Percentiles rank a stretch among this genome's conserved stretches.
These are phyloP conservation scores for Talaromyces sp. DNA, from an alignment of 2,329 filamentous ascomycete species.

Conservation along the genomic window DNA sequence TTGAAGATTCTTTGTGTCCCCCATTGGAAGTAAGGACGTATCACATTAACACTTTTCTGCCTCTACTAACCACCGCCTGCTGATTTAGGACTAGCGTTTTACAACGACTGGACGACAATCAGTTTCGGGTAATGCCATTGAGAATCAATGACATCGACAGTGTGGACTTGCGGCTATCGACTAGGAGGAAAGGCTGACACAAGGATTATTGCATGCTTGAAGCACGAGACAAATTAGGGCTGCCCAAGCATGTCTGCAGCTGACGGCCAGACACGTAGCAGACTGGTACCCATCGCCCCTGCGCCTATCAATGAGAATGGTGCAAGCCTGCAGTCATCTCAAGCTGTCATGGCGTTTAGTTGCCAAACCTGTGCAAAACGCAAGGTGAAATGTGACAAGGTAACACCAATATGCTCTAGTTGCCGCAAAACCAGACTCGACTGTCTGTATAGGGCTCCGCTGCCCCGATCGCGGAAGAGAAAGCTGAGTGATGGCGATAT, in stretches of 20 bases:
- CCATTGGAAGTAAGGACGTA: no score
- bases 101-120: background rate
- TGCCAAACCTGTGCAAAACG: slow-evolving; percentile 30
- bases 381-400: slow-evolving; percentile 41
- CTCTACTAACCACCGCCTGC: background rate
- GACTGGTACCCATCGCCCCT: slow-evolving; percentile 8
- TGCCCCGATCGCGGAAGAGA: background rate
- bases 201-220: background rate
- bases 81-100: background rate
- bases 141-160: background rate
- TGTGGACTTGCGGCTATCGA: background rate
- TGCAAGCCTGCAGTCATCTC: background rate
- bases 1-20: background rate
- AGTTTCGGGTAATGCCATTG: background rate
- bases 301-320: background rate
- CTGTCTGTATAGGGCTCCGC: background rate
- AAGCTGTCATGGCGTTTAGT: slow-evolving; percentile 17
- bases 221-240: background rate
- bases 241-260: background rate
- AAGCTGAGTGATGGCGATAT: background rate
- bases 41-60: no score
- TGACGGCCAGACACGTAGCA: background rate
- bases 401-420: background rate
- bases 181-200: background rate
- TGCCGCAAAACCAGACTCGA: background rate